phyloP scores from a whole-genome alignment of 495 filamentous ascomycete genomes.

The Penicillium crystallinum region DNA sequence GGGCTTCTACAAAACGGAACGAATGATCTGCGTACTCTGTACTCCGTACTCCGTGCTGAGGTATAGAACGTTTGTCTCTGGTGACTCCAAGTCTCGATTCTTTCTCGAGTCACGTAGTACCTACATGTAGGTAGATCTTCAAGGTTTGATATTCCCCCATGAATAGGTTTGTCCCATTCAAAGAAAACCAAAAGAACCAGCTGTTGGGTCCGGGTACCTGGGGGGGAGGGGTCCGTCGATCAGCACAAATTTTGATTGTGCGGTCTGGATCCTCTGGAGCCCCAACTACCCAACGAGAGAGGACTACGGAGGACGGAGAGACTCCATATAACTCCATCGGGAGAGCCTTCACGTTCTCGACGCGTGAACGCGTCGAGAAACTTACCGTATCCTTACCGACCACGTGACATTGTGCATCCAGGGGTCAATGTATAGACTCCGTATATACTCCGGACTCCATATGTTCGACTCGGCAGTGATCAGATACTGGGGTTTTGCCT shows the following conservation, averaged over 20 bases:
- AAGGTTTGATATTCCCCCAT: background rate
- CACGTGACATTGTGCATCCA: background rate
- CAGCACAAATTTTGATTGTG: slow-evolving; percentile 5
- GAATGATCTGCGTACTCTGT: no score
- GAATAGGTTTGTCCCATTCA: background rate
- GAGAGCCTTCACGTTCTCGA: slow-evolving; percentile 1
- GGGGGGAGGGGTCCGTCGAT: background rate
- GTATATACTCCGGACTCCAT: no score
- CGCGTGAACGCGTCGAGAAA: background rate
- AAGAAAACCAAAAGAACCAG: background rate
- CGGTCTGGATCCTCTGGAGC: slow-evolving; percentile 4
- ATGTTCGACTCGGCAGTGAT: no score
- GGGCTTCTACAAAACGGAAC: background rate
- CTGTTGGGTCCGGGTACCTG: background rate
- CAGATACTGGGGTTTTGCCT: no score
- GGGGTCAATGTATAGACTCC: no score
- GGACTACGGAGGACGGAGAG: no score
- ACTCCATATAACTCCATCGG: slow-evolving; percentile 8
- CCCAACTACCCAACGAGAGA: slow-evolving; percentile 1
- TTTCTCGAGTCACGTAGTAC: no score
- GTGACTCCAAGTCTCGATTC: background rate
- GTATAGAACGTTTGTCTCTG: no score
- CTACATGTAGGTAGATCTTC: no score
- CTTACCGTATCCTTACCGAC: background rate
- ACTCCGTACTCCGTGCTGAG: no score